Evolutionary conservation across 106 monocot genomes (phyloP), one percentile per base, ranked within the genome.

Genomic region (Phalaenopsis equestris): DNA sequence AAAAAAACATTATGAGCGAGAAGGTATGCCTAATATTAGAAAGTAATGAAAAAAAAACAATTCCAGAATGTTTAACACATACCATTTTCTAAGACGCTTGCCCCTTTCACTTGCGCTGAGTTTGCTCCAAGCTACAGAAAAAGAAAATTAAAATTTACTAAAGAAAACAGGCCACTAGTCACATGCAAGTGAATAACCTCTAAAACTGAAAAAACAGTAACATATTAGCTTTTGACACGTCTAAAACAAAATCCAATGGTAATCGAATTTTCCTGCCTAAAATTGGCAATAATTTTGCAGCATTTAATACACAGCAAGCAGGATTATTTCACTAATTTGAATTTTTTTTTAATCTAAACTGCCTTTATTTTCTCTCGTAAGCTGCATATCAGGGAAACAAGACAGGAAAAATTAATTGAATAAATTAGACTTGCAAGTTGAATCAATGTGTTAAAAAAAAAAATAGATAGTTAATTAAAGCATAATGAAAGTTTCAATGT

Each of bases 51-150:
- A 18, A 55, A 30, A 19, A 45, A 18, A 18, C 2, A 8, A 19
- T 48, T 43, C 4, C 6, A 84, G 21, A 74, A 36, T 42, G 14
- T 76, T 4, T 3, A 30, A 18, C 18, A 56, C 10, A 16, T 88
- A 94, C 96, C 96, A 96, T 86, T 92, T 96, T 77, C 96, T 94
- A 14, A 96, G 83, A 85, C 74, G 81, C 82, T 94, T 96, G 91
- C 96, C 88, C 84, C 93, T 94, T 77, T 94, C 89, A 79, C 24
- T 83, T 82, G 96, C 93, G 48, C 91, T 92, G 70, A 92, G 80
- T 78, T 94, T 94, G 85, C 96, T 92, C 96, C 96, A 96, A 74
- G 90, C 96, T 96, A 84, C 76, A 84, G 85, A 85, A 79, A 39
- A 75, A 58, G 18, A 1, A 11, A 76, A 23, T 4, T 24, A 24